Base-by-base conservation (phyloP, 2,329 filamentous ascomycete species). In the Colletotrichum sp. region DNA sequence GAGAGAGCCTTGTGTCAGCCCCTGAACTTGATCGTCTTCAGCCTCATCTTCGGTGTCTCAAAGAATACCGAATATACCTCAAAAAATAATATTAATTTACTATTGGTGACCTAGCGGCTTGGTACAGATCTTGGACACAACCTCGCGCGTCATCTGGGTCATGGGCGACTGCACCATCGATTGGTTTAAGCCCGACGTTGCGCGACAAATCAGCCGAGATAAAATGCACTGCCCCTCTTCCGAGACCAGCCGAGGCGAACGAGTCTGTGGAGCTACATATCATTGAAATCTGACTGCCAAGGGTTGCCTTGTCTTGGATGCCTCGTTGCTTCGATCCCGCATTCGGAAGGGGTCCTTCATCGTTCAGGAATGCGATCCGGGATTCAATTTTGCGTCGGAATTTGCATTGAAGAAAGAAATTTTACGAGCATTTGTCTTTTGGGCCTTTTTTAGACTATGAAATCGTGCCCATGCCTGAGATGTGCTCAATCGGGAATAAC, bases 11-110 rank as follows among this genome's bases (percentile, higher is more conserved):
- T 48, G 43, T 21, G n/a, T 48, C n/a, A 12, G 43, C 43, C 10
- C 43, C n/a, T 3, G 39, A 43, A n/a, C 16, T 43, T 43, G 18
- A n/a, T n/a, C 16, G n/a, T 48, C 43, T 21, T 21, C 18, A 21
- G 43, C 43, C 43, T 48, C 43, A 48, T 48, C 43, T 48, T 48
- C 43, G 43, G 43, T 48, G 43, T 48, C n/a, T 48, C 43, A 13
- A n/a, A 12, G 5, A 12, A 10, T 48, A 21, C n/a, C 3, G 43
- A 48, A 48, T 48, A 6, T 48, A 12, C n/a, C 43, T 48, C 43
- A 48, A 7, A 5, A 48, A 48, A 7, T 21, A 7, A 48, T 21
- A 12, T 12, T n/a, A 4, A 3, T n/a, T 10, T n/a, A 48, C 7
- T 10, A 48, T 21, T 48, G 43, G n/a, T 48, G 43, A 21, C n/a